These are phyloP conservation scores for Carex parvula DNA, from an alignment of 176 grass and related monocot genomes.

Conservation along the genomic window DNA sequence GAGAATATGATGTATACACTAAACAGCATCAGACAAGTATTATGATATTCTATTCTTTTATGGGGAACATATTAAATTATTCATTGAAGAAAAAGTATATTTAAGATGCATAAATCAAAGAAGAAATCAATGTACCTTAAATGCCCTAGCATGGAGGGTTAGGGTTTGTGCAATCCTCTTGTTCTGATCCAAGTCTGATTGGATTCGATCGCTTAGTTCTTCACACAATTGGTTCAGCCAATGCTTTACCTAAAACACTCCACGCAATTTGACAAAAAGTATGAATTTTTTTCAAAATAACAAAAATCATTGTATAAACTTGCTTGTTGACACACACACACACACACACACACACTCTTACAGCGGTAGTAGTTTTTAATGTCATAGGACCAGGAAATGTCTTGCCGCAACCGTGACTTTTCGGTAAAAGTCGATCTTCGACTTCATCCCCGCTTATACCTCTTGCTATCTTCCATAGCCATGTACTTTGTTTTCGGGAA, in stretches of 20 bases:
- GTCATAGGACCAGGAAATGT: constrained; percentile 97
- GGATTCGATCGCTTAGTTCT: constrained; percentile 77
- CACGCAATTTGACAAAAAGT: background rate
- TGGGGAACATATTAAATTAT: too few relatives aligned
- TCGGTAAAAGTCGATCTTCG: constrained; percentile 82
- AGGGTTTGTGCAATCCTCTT: constrained; percentile 74
- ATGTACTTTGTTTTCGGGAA: constrained; percentile 43
- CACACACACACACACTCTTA: constrained; percentile 39
- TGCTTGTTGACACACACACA: background rate
- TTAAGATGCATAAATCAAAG: background rate
- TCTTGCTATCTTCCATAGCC: constrained; percentile 94
- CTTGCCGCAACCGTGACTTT: constrained; percentile 92
- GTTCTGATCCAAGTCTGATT: constrained; percentile 84
- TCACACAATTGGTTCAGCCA: constrained; percentile 93
- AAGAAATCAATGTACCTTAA: constrained; percentile 44
- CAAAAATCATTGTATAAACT: background rate
- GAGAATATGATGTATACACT: too few relatives aligned
- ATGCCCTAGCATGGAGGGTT: constrained; percentile 71
- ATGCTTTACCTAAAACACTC: constrained; percentile 51
- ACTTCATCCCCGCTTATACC: constrained; percentile 86
- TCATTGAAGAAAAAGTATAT: too few relatives aligned
- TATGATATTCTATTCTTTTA: too few relatives aligned
- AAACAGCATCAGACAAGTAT: too few relatives aligned
- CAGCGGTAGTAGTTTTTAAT: constrained; percentile 47
- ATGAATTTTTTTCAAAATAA: background rate